phyloP scores from a whole-genome alignment of 257 asterid genomes.

The Lantana camara region DNA sequence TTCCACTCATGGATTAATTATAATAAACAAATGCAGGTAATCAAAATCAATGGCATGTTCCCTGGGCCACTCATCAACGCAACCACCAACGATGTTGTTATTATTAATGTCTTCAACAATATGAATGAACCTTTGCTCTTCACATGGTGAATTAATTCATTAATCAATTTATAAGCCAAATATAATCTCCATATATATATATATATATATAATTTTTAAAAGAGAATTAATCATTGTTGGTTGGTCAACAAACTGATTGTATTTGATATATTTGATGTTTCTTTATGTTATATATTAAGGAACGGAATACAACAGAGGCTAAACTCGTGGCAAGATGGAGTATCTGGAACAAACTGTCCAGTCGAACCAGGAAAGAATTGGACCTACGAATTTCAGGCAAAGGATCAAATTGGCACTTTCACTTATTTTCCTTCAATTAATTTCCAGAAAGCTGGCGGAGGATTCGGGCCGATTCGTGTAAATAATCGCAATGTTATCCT shows the following conservation, averaged over 20 bases:
- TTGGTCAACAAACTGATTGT: too few relatives aligned
- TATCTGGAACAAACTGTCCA: constrained; percentile 71
- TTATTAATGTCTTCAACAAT: constrained; percentile 60
- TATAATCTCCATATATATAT: not conserved
- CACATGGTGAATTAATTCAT: too few relatives aligned
- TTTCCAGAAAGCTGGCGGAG: constrained; percentile 66
- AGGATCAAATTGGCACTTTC: constrained; percentile 69
- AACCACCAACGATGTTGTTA: constrained; percentile 52
- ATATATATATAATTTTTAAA: too few relatives aligned
- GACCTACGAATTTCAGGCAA: constrained; percentile 58
- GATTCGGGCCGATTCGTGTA: constrained; percentile 66
- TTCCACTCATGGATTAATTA: too few relatives aligned
- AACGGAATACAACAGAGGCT: constrained; percentile 74
- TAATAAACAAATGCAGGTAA: constrained; percentile 47
- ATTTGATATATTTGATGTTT: too few relatives aligned
- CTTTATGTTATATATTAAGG: constrained; percentile 47
- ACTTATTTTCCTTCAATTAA: constrained; percentile 58
- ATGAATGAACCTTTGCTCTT: constrained; percentile 57
- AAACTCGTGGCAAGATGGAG: constrained; percentile 83
- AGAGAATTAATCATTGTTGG: too few relatives aligned
- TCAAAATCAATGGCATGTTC: constrained; percentile 62
- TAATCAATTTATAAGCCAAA: not conserved
- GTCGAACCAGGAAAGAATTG: constrained; percentile 58
- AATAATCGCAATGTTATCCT: constrained; percentile 53
- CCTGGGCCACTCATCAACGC: constrained; percentile 74